Conservation (phyloP, 2,329 filamentous ascomycete genomes). For the Escovopsis sp. region DNA sequence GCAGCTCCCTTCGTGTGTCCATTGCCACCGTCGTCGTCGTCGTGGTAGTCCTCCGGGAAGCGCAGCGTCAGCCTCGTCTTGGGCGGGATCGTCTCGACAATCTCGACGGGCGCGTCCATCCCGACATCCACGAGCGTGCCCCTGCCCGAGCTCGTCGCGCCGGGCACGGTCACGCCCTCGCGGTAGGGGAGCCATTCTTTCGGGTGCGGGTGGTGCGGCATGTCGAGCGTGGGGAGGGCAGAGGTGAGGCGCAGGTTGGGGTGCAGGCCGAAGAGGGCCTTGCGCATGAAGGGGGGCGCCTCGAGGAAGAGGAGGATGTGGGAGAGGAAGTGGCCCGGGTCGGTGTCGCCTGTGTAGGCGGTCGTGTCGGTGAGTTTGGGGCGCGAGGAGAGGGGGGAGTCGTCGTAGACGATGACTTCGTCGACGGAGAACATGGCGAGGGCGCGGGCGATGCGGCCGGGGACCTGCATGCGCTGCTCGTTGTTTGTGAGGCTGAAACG, state of each 20-base stretch:
- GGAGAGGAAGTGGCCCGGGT: slow-evolving; percentile 65
- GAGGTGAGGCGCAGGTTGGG: slow-evolving; percentile 62
- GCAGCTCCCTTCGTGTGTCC: too few relatives aligned
- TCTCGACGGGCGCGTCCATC: slow-evolving; percentile 36
- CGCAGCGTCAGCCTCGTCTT: slow-evolving; percentile 61
- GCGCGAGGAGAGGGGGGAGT: slow-evolving; percentile 35
- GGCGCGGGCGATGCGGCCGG: slow-evolving; percentile 64
- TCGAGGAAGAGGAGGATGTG: slow-evolving; percentile 73
- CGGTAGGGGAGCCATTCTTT: slow-evolving; percentile 68
- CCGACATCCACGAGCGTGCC: slow-evolving; percentile 45
- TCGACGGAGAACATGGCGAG: slow-evolving; percentile 73
- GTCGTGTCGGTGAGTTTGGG: slow-evolving; percentile 32
- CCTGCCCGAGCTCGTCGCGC: slow-evolving; percentile 23
- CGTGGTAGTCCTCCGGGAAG: slow-evolving; percentile 34
- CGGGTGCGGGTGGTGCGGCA: slow-evolving; percentile 66
- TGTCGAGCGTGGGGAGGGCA: slow-evolving; percentile 60
- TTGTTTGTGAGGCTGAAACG: slow-evolving; percentile 53
- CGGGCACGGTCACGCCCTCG: slow-evolving; percentile 53
- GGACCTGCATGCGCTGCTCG: slow-evolving; percentile 59
- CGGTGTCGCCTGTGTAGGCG: slow-evolving; percentile 51
- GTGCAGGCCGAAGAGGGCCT: slow-evolving; percentile 60
- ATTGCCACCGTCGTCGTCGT: too few relatives aligned
- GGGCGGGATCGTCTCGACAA: slow-evolving; percentile 47
- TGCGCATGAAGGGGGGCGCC: slow-evolving; percentile 68
- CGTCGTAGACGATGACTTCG: slow-evolving; percentile 70